Base-by-base conservation (phyloP, 2,329 filamentous ascomycete species). In the Trichoderma koningiopsis region DNA sequence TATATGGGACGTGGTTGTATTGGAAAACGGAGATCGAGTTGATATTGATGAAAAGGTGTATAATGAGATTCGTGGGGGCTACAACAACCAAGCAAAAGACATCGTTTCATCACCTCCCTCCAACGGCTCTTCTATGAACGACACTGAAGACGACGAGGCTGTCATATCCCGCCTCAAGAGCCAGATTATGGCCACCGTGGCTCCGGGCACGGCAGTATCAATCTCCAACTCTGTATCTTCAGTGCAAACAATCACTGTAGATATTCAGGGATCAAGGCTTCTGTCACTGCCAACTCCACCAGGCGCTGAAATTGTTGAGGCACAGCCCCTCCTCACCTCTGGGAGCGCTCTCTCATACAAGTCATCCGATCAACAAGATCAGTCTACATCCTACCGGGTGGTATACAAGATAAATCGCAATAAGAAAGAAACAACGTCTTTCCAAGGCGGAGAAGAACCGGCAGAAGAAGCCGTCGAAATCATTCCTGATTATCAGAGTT, bases 1-100 rank as follows among this genome's bases (percentile, higher is more conserved):
- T 2, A 81, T 91, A 10, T 91, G 89, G 89, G 89, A 91, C 73
- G 85, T 91, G 3, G 87, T 91, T 8, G 86, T 91, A 0, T 79
- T 90, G 19, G 84, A 86, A 70, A 83, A 88, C 73, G 87, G 87
- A 10, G 82, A 84, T 57, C 83, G 86, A 43, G 84, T 90, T 35
- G 88, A 89, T 71, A 80, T 89, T 5, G 79, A 82, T 63, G 80
- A 82, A 14, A 78, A 80, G 8, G 35, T 67, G 14, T 19, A 40
- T 24, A 43, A 8, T 22, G 43, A 59, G 22, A 27, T 59, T 1
- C 33, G 59, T 3, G 31, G 58, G 10, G 52, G 60, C 27, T 60
- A 68, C 22, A 33, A 27, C 29, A 29, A 5, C 11, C 11, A 27
- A 4, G 35, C 27, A 19, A 64, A 47, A 14, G 49, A 60, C 7